Base-by-base conservation (phyloP, 768 basidiomycete genomes). In the Macrocybe gigantea region DNA sequence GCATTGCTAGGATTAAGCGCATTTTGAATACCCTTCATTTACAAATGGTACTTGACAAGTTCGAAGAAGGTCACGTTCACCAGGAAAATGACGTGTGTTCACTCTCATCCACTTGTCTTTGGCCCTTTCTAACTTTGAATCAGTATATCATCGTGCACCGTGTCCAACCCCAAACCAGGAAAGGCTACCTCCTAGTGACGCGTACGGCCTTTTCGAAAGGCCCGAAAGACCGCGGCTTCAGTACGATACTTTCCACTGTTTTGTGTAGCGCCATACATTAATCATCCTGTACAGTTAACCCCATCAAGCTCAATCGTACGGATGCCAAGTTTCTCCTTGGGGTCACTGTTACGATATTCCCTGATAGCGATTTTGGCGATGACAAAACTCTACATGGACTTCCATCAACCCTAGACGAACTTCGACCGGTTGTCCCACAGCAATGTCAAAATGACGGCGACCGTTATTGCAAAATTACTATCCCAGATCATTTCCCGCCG, bases 91-190 rank as follows among this genome's bases (percentile, higher is more conserved):
- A 97, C 63, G 94, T 89, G 62, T 67, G 88, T 80, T 5, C 12
- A 12, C 22, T 12, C 22, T 41, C 35, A 29, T 45, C 29, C 38
- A 30, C 47, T 22, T 13, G 13, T 10, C 7, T 13, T 32, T 48
- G 13, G 15, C 42, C 29, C 14, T 33, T 33, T 1, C 3, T 15
- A 45, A 22, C 33, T 31, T 33, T 38, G 38, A 7, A 41, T 2
- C 61, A 97, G 93, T 98, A 99, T 66, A 95, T 98, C 53, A 79
- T 88, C 39, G 71, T 97, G 11, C 92, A 95, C 59, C 85, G 96
- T 14, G 87, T 98, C 4, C 90, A 98, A 56, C 94, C 95, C 0
- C 66, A 66, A 22, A 89, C 91, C 0, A 92, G 93, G 64, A 89
- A 88, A 57, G 96, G 96, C 1, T 98, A 94, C 64, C 61, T 99